Percentiles rank a stretch among this genome's conserved stretches.
These are phyloP conservation scores for Clonostachys sp. DNA, from an alignment of 2,329 filamentous ascomycete genomes.

Conservation along the genomic window DNA sequence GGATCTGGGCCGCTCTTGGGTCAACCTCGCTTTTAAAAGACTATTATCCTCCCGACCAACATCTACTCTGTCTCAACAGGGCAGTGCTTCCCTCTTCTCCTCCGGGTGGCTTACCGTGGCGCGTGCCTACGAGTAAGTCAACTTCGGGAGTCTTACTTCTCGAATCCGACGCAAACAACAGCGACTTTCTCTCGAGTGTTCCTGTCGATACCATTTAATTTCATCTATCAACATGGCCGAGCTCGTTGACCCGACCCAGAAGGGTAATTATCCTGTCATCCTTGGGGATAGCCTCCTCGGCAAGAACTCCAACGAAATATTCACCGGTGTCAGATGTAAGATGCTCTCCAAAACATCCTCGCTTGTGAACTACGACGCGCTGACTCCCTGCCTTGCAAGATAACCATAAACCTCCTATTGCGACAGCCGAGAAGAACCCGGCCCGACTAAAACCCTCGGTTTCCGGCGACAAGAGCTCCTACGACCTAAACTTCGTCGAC, in stretches of 20 bases:
- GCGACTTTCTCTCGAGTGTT: too few species aligned
- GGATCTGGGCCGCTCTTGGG: too few species aligned
- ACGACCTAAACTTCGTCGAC: slow-evolving; percentile 51
- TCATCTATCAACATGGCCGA: slow-evolving; percentile 17
- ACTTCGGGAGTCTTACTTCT: too few species aligned
- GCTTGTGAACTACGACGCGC: not conserved
- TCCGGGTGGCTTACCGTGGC: too few species aligned
- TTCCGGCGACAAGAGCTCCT: slow-evolving; percentile 43
- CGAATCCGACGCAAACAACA: too few species aligned
- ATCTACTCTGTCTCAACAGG: too few species aligned
- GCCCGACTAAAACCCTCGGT: slow-evolving; percentile 47
- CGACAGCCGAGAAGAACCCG: slow-evolving; percentile 36
- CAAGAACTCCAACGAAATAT: slow-evolving; percentile 50
- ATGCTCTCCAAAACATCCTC: not conserved
- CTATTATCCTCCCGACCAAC: too few species aligned
- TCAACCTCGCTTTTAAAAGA: too few species aligned
- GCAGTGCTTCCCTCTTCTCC: too few species aligned
- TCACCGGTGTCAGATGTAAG: slow-evolving; percentile 58
- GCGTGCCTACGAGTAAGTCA: too few species aligned
- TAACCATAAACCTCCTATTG: slow-evolving; percentile 56
- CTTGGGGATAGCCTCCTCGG: slow-evolving; percentile 58
- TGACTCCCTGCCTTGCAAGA: slow-evolving; percentile 29
- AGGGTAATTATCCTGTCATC: slow-evolving; percentile 58
- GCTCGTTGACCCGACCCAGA: slow-evolving; percentile 55
- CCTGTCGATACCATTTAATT: too few species aligned